A percentile compares a stretch with the other conserved stretches of the same genome.
These are phyloP conservation scores for Globisporangium spinosum DNA, from an alignment of 352 stramenopile species.

Conservation along the genomic window DNA sequence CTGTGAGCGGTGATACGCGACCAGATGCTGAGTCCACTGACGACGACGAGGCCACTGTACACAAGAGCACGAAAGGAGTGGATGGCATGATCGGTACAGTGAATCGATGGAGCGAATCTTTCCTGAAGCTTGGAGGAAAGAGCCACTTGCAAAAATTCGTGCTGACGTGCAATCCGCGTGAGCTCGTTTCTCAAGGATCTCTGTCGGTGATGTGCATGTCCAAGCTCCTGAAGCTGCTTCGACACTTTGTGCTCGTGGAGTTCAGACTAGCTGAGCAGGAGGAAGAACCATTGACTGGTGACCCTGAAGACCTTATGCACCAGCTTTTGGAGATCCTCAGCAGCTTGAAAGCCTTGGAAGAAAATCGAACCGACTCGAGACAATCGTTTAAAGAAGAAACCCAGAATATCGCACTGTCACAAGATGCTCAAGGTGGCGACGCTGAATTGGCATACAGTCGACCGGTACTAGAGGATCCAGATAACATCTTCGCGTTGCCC, in stretches of 20 bases:
- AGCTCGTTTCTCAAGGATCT: slow-evolving; percentile 38
- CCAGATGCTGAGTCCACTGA: slow-evolving; percentile 15
- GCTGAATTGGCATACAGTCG: slow-evolving; percentile 30
- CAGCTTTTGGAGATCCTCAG: slow-evolving; percentile 41
- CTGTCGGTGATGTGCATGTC: slow-evolving; percentile 63
- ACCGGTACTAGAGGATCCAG: slow-evolving; percentile 37
- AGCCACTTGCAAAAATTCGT: slow-evolving; percentile 55
- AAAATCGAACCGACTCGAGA: not conserved
- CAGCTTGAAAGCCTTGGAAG: slow-evolving; percentile 28
- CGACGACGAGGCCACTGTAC: slow-evolving; percentile 11
- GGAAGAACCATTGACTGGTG: slow-evolving; percentile 20
- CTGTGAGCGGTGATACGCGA: slow-evolving; percentile 34
- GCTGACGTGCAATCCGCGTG: slow-evolving; percentile 28
- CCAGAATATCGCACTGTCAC: not conserved
- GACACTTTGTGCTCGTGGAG: slow-evolving; percentile 64
- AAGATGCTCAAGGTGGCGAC: slow-evolving; percentile 8
- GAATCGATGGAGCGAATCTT: slow-evolving; percentile 63
- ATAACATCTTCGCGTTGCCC: slow-evolving; percentile 46
- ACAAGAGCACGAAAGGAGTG: slow-evolving; percentile 6
- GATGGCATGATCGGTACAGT: slow-evolving; percentile 35
- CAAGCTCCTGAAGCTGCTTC: slow-evolving; percentile 66
- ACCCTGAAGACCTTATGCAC: slow-evolving; percentile 33
- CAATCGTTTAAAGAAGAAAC: not conserved
- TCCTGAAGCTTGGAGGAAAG: slow-evolving; percentile 58
- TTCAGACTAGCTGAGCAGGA: slow-evolving; percentile 31